Evolutionary conservation across 2,329 filamentous ascomycete genomes (phyloP), one percentile per base, ranked within the genome.

Genomic region (Talaromyces funiculosus): DNA sequence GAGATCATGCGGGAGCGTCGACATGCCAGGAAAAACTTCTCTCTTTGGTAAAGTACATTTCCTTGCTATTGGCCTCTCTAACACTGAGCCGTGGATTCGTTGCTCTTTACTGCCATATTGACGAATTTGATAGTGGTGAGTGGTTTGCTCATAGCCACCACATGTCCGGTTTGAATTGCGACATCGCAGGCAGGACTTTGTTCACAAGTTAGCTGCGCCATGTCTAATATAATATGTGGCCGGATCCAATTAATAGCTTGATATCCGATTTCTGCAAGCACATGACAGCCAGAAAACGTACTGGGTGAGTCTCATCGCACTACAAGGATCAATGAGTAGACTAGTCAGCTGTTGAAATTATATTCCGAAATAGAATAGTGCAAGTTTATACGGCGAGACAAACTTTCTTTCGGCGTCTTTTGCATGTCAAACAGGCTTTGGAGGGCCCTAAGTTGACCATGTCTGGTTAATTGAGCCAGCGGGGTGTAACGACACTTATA

Each of bases 281-380:
- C 5, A 20, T 3, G 12, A 18, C 1, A 26, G 31, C 24, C 6
- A 6, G n/a, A 7, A 16, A 3, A 29, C 58, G 16, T 60, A 60
- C 58, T 18, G 58, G 58, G 7, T 42, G 58, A 35, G 58, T 60
- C 31, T 60, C 58, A 24, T 60, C 58, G n/a, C 58, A 60, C 58
- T 60, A 31, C 12, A 47, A 12, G 24, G n/a, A 49, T 6, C 16
- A 24, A 12, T 31, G 9, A 31, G 12, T 29, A 7, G 40, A 24
- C n/a, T 16, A 56, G 14, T 54, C 31, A 49, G 31, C 5, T n/a
- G 29, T 9, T 53, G 4, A 10, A 49, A 31, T 12, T 18, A 49
- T 12, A 12, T 6, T 49, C 16, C 9, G 16, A 10, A 31, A 9
- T 7, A 18, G 4, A n/a, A 49, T 6, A 14, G 26, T 7, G n/a